Percentiles rank a stretch among this genome's conserved stretches.
Evolutionary conservation across 2,329 filamentous ascomycete species (phyloP).

Genomic region (Colletotrichum siamense): DNA sequence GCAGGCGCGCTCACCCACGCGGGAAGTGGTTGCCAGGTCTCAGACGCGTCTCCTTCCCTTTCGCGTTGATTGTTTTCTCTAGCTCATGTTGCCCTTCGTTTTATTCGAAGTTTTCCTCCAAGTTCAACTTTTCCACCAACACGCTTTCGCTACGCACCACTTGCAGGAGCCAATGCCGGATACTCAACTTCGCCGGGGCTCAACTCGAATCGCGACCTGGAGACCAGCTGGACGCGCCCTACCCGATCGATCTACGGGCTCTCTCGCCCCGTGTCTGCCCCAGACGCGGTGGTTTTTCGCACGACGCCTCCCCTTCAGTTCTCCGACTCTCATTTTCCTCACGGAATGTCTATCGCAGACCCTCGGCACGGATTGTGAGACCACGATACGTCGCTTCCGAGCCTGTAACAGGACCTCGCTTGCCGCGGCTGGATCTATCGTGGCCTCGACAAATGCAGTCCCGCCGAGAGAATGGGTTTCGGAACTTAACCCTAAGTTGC

Average conservation of each 20-base stretch:
- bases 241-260: conserved; percentile 38
- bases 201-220: conserved; percentile 37
- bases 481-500: conserved; percentile 98
- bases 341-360: conserved; percentile 65
- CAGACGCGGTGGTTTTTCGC: conserved; percentile 49
- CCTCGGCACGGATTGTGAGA: conserved; percentile 40
- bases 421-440: conserved; percentile 52
- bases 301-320: conserved; percentile 81
- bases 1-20: conserved; percentile 19
- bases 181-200: not conserved
- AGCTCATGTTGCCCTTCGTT: not conserved
- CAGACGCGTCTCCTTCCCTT: not conserved
- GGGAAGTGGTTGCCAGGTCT: not conserved
- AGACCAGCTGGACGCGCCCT: conserved; percentile 19
- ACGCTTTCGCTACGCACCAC: not conserved
- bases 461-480: conserved; percentile 67
- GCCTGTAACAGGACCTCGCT: conserved; percentile 63
- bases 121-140: not conserved
- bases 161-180: not conserved
- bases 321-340: conserved; percentile 75
- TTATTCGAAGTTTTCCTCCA: not conserved
- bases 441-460: conserved; percentile 34
- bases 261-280: conserved; percentile 45
- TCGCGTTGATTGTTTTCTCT: not conserved
- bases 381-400: conserved; percentile 63